Evolutionary conservation across 2,329 filamentous ascomycete species (phyloP), one percentile per base, ranked within the genome.

Genomic region (Lomentospora prolificans): DNA sequence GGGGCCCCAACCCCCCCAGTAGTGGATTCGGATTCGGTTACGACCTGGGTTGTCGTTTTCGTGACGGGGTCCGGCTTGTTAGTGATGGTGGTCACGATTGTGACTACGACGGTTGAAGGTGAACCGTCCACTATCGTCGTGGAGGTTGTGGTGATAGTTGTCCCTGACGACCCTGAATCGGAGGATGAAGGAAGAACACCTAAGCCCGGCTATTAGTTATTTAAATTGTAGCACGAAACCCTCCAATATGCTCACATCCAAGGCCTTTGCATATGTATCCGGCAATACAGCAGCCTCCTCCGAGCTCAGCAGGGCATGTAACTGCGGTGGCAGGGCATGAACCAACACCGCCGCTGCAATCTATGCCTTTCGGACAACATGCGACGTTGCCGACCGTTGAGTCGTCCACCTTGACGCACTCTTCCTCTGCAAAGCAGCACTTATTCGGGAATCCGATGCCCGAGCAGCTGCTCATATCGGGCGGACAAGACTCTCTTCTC

Each of bases 201-300:
- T 73, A 57, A 12, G 58, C 19, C 59, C 58, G 50, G 24, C 54
- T 60, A 53, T 57, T 36, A 58, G 48, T 44, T 56, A 55, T 55
- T 44, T 14, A 25, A 4, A 9, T 22, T 22, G 2, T 17, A 17
- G 6, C 17, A 25, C 2, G 44, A 17, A 5, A 4, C 6, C 12
- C 12, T 10, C 12, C 56, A 27, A 58, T n/a, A n/a, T n/a, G 78
- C 75, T 78, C 71, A 84, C 88, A 92, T 24, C 87, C 88, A 57
- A 84, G 72, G 17, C 84, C 84, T 57, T 81, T 74, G 62, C 88
- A 92, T 1, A 79, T 74, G 63, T 82, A 90, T 3, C 86, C 86
- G 0, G 82, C 75, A 9, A 90, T 82, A 65, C 88, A 92, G 64
- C 88, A 92, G 2, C 87, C 88, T 12, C 87, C 87, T 3, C 87